Conservation (phyloP, 2,329 filamentous ascomycete species). For the Fusarium musae region DNA sequence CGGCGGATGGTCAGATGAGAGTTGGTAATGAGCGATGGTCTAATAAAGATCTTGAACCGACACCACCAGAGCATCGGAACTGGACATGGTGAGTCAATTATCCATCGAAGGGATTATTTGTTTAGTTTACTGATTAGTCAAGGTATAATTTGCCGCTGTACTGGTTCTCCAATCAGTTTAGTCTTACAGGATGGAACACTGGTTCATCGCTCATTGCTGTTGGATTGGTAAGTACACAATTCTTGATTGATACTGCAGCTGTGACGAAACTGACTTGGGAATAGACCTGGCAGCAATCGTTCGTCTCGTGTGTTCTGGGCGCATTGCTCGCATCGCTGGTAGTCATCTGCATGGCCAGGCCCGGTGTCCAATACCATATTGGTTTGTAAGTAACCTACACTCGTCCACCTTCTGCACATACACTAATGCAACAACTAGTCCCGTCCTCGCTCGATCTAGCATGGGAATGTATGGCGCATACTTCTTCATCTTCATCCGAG, state of each 20-base stretch:
- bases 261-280: background rate
- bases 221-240: accelerated
- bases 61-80: background rate
- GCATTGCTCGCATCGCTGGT: background rate
- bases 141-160: background rate
- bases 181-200: background rate
- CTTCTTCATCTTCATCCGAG: background rate
- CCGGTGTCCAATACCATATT: background rate
- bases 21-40: background rate
- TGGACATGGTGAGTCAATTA: background rate
- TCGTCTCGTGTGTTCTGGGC: accelerated
- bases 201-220: background rate
- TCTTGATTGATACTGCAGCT: background rate
- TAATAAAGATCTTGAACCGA: background rate
- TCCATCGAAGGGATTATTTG: no score
- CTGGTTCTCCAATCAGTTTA: background rate
- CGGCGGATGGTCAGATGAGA: background rate
- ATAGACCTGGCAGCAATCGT: background rate
- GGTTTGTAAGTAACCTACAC: background rate
- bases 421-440: accelerated
- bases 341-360: background rate
- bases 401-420: accelerated
- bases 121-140: no score
- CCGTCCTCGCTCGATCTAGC: background rate
- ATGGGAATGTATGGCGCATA: background rate